Base-by-base conservation (phyloP, 108 stramenopile genomes). In the Skeletonema grethae region DNA sequence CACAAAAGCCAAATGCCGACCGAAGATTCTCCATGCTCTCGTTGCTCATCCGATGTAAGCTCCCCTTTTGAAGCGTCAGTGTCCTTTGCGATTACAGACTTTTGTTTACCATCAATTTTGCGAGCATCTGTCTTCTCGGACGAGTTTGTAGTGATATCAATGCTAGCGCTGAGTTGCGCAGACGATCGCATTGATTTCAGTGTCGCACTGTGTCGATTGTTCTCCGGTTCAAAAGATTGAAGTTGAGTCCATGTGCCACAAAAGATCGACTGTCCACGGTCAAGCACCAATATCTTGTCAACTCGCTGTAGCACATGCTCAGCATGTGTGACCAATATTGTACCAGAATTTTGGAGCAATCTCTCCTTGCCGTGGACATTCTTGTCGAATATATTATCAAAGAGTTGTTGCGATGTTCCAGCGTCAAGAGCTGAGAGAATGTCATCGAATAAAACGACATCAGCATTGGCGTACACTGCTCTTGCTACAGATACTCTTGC, bases 371-470 rank as follows among this genome's bases (percentile, higher is more conserved):
- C 39, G 0, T 50, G 46, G 3, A 43, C 15, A 7, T 64, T 58
- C 9, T 77, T 64, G 9, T 77, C 57, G 58, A 91, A 77, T 29
- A 96, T 56, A 12, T 75, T 61, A 25, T 95, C 89, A 72, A 99
- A 97, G 16, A 97, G 79, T 1, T 39, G 63, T 32, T 82, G 84
- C 20, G 84, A 89, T n/a, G 96, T 96, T 24, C 84, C 80, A 8
- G 94, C 80, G 86, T 99, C 98, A 50, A 99, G 66, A 12, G 98
- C 98, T 13, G 86, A 84, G 56, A 98, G 84, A 15, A 95, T 94
- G 79, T 98, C 98, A 57, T 98, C 98, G 10, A 96, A 82, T 9
- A 97, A 56, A 8, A 82, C 65, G 2, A 97, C 32, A 59, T 87
- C 81, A 0, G 94, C 84, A 31, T 76, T 45, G 15, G 94, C 76